Evolutionary conservation across 2,329 filamentous ascomycete species (phyloP).

Genomic region (Beauveria varroae): DNA sequence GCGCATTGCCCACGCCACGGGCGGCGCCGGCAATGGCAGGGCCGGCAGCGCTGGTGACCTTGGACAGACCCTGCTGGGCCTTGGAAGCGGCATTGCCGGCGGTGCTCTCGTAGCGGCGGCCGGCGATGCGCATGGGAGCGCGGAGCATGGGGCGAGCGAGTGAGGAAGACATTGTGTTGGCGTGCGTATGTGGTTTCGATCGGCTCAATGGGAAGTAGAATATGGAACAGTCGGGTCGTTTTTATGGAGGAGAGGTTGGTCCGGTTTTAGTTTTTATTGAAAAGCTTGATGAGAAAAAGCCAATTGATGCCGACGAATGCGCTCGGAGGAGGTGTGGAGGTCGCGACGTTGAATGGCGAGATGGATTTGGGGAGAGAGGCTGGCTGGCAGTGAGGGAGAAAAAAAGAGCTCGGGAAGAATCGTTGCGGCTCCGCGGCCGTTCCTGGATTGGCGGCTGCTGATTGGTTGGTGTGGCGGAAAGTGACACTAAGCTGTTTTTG

Average conservation of each 20-base stretch:
- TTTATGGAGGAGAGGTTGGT: not conserved
- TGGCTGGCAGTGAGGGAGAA: slow-evolving; percentile 27
- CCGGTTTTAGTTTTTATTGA: slow-evolving; percentile 14
- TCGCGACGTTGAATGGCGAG: slow-evolving; percentile 15
- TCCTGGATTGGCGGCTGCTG: slow-evolving; percentile 15
- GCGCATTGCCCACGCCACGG: slow-evolving; percentile 54
- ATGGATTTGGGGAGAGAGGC: slow-evolving; percentile 15
- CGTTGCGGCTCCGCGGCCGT: slow-evolving; percentile 22
- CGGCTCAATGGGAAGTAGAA: slow-evolving; percentile 8
- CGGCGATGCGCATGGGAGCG: slow-evolving; percentile 37
- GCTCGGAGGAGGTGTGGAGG: not conserved
- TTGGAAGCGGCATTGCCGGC: slow-evolving; percentile 37
- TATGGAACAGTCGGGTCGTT: slow-evolving; percentile 4
- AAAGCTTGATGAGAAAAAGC: slow-evolving; percentile 21
- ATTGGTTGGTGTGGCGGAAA: not conserved
- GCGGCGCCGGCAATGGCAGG: slow-evolving; percentile 69
- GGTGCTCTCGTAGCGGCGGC: slow-evolving; percentile 52
- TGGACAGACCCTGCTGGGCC: slow-evolving; percentile 75
- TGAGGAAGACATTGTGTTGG: slow-evolving; percentile 22
- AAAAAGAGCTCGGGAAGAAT: slow-evolving; percentile 43
- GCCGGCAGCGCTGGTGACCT: slow-evolving; percentile 72
- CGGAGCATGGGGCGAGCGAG: slow-evolving; percentile 39
- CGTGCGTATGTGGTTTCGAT: slow-evolving; percentile 6
- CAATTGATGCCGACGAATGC: slow-evolving; percentile 26
- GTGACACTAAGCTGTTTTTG: slow-evolving; percentile 24